phyloP scores from a whole-genome alignment of 164 flowering plant genomes.

The Dillenia suffruticosa region DNA sequence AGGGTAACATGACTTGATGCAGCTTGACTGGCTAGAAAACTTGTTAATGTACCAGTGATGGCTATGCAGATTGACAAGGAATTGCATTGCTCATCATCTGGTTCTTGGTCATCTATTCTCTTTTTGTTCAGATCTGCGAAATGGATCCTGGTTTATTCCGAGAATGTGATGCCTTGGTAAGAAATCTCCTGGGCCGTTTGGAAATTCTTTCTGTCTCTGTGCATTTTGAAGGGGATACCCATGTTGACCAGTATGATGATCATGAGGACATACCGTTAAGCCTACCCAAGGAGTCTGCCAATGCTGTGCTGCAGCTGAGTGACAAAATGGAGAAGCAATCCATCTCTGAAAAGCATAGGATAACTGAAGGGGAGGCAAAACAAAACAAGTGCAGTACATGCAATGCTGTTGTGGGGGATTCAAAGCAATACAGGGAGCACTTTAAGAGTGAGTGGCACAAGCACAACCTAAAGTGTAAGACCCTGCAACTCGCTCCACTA shows the following conservation, averaged over 20 bases:
- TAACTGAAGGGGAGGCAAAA: slow-evolving; percentile 41
- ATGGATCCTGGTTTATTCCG: slow-evolving; percentile 72
- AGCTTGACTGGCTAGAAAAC: no score
- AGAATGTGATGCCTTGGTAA: slow-evolving; percentile 68
- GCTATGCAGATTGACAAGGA: no score
- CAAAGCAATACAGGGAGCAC: slow-evolving; percentile 80
- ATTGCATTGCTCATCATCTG: neutral
- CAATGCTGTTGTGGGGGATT: slow-evolving; percentile 67
- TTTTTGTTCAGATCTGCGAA: slow-evolving; percentile 68
- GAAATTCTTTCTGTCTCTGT: slow-evolving; percentile 84
- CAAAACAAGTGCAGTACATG: slow-evolving; percentile 86
- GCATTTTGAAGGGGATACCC: slow-evolving; percentile 68
- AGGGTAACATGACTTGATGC: no score
- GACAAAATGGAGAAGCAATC: slow-evolving; percentile 58
- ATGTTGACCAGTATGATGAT: slow-evolving; percentile 66
- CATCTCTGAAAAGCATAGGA: slow-evolving; percentile 29
- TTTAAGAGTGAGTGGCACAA: slow-evolving; percentile 97
- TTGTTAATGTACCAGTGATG: no score
- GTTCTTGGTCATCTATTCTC: slow-evolving; percentile 1
- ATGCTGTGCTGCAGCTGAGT: slow-evolving; percentile 33
- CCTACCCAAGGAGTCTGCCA: slow-evolving; percentile 24
- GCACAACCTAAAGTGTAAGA: slow-evolving; percentile 85
- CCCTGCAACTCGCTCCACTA: slow-evolving; percentile 83
- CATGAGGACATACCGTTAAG: slow-evolving; percentile 35
- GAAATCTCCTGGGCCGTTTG: slow-evolving; percentile 69